A percentile compares a stretch with the other conserved stretches of the same genome.
These are phyloP conservation scores for Paramyrothecium roridum DNA, from an alignment of 2,329 filamentous ascomycete genomes.

Conservation along the genomic window DNA sequence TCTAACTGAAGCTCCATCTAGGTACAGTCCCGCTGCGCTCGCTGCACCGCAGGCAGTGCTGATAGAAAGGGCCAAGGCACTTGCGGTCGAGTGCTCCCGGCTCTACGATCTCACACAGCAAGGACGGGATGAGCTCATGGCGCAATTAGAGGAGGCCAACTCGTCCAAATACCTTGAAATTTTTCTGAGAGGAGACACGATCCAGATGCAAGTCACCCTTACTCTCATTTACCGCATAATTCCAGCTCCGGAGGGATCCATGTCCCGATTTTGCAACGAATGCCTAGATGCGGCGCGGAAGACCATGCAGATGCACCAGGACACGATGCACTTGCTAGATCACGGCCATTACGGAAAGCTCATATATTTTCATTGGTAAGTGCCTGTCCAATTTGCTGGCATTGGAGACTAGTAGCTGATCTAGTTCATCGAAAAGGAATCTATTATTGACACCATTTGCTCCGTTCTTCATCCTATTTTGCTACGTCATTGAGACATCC, in stretches of 20 bases:
- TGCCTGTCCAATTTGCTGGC: background rate
- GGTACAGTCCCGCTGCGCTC: conserved; percentile 49
- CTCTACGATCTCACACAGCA: conserved; percentile 32
- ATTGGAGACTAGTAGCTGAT: background rate
- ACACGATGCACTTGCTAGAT: conserved; percentile 40
- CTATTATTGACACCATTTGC: conserved; percentile 55
- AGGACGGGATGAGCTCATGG: conserved; percentile 29
- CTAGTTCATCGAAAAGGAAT: conserved; percentile 34
- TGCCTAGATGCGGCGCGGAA: conserved; percentile 48
- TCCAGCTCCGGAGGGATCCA: conserved; percentile 38
- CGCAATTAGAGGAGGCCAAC: conserved; percentile 32
- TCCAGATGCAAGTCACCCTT: conserved; percentile 44
- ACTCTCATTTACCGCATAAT: conserved; percentile 52
- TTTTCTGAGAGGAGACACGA: conserved; percentile 43
- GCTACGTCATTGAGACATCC: conserved; percentile 52
- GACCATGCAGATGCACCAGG: conserved; percentile 42
- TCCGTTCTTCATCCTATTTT: conserved; percentile 59
- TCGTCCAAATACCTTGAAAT: conserved; percentile 38
- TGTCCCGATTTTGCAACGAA: conserved; percentile 42
- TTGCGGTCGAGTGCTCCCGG: conserved; percentile 33
- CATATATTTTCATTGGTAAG: conserved; percentile 52
- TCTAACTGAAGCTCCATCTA: conserved; percentile 7
- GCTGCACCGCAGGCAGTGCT: conserved; percentile 35
- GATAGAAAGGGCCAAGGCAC: conserved; percentile 31
- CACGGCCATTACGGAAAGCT: conserved; percentile 36